Conservation (phyloP, 805 yeast species). For the Saccharomycopsis oosterbeekiorum region DNA sequence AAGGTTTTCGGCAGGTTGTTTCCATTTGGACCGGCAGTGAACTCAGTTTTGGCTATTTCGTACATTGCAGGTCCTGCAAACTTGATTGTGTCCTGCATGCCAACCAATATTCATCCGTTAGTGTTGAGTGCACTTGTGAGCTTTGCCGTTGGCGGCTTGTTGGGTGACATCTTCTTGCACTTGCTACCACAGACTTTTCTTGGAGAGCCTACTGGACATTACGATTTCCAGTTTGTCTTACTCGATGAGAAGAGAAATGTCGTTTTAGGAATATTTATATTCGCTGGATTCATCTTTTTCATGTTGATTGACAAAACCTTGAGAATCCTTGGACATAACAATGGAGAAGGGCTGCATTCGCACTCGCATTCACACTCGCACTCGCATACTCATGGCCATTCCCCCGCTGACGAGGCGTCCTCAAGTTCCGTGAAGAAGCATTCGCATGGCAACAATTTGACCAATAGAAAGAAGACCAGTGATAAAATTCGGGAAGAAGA, state of each 20-base stretch:
- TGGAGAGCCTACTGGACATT: conserved; percentile 37
- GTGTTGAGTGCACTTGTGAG: conserved; percentile 47
- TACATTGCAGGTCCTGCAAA: conserved; percentile 60
- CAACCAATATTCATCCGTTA: conserved; percentile 44
- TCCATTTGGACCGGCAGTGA: conserved; percentile 51
- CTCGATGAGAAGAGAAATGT: conserved; percentile 43
- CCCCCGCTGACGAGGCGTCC: conserved; percentile 9
- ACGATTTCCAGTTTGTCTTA: conserved; percentile 33
- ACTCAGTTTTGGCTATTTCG: conserved; percentile 54
- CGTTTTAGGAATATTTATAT: conserved; percentile 43
- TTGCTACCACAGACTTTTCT: conserved; percentile 58
- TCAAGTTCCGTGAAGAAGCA: conserved; percentile 17
- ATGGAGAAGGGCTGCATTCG: conserved; percentile 27
- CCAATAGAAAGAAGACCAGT: conserved; percentile 18
- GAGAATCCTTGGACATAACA: conserved; percentile 36
- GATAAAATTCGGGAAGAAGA: conserved; percentile 20
- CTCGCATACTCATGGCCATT: conserved; percentile 25
- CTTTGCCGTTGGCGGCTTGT: conserved; percentile 67
- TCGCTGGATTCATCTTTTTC: conserved; percentile 51
- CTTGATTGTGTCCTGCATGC: conserved; percentile 43
- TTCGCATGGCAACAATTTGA: conserved; percentile 13
- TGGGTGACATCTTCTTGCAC: conserved; percentile 69
- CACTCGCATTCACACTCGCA: conserved; percentile 42
- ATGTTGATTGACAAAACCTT: conserved; percentile 52
- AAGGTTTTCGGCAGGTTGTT: conserved; percentile 33